Percentiles rank a stretch among this genome's conserved stretches.
phyloP scores from a whole-genome alignment of 176 grass and related monocot species.

The Avena insularis region DNA sequence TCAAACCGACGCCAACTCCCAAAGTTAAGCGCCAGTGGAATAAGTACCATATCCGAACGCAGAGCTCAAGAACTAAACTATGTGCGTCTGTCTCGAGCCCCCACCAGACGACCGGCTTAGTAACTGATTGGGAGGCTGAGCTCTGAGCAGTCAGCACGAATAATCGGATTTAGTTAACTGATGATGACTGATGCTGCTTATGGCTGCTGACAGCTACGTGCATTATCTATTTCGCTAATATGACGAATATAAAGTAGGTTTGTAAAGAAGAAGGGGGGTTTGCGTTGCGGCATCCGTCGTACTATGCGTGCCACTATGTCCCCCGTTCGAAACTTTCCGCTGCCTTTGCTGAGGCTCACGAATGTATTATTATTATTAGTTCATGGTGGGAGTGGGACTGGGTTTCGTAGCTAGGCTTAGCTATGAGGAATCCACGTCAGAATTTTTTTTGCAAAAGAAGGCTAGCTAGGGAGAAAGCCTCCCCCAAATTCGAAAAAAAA shows the following conservation, averaged over 20 bases:
- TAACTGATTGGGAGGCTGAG: neutral
- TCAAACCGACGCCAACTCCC: conserved; percentile 46
- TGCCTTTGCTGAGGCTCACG: neutral
- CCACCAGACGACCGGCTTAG: conserved; percentile 4
- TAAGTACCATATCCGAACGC: conserved; percentile 29
- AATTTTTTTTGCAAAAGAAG: conserved; percentile 35
- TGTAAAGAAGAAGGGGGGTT: neutral
- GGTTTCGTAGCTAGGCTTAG: neutral
- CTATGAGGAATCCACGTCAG: conserved; percentile 36
- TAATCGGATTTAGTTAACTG: no score
- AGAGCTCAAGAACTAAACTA: conserved; percentile 44
- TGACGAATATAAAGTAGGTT: neutral
- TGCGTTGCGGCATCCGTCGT: neutral
- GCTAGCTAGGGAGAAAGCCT: neutral
- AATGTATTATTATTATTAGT: neutral
- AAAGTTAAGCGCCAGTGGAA: conserved; percentile 25
- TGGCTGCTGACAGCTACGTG: neutral
- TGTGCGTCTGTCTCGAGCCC: conserved; percentile 23
- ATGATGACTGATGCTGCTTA: no score
- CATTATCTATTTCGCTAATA: neutral
- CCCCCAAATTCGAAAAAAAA: no score
- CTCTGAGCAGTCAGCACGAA: neutral
- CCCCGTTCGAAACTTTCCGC: neutral
- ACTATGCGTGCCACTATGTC: conserved; percentile 44
- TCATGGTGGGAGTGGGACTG: neutral